Base-by-base conservation (phyloP, 352 stramenopile genomes). In the Phytopythium aichiense region DNA sequence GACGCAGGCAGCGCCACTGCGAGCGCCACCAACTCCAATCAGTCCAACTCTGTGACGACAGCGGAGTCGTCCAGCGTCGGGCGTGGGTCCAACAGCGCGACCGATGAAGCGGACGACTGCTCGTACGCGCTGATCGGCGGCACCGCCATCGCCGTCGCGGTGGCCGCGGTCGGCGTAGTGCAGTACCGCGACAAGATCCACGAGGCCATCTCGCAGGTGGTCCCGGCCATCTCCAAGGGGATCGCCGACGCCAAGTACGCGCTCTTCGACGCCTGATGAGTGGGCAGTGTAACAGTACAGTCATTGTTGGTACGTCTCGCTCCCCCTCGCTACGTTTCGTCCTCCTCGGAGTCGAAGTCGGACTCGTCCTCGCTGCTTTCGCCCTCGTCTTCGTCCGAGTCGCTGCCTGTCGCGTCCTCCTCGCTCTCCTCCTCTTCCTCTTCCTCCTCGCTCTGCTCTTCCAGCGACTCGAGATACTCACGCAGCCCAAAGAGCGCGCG, bases 241-340 rank as follows among this genome's bases (percentile, higher is more conserved):
- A 59, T 91, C 28, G 71, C 68, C 0, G 81, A 91, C 53, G 81
- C 79, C 55, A 89, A 88, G 59, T 82, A 79, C 54, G 78, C 78
- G 30, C 61, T 90, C 7, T 87, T 90, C 56, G 80, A 89, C 11
- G 77, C 73, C 56, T 87, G 56, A 74, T 46, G 6, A 23, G 4
- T 5, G 11, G 38, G 18, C 22, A 48, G 16, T 50, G 23, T 53
- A 60, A 25, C 15, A 45, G 42, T 49, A 8, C 18, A 13, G 42
- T 25, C 4, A 8, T 49, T 12, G 5, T 37, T 60, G 56, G 67
- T 67, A n/a, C n/a, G n/a, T n/a, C n/a, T n/a, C n/a, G n/a, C n/a
- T n/a, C n/a, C 15, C 68, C 61, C n/a, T 76, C 61, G 7, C 69
- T 53, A 23, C 64, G 48, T 30, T 71, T 66, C 15, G 38, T 59